Conservation (phyloP, 805 yeast species). For the Ogataea methanolica region DNA sequence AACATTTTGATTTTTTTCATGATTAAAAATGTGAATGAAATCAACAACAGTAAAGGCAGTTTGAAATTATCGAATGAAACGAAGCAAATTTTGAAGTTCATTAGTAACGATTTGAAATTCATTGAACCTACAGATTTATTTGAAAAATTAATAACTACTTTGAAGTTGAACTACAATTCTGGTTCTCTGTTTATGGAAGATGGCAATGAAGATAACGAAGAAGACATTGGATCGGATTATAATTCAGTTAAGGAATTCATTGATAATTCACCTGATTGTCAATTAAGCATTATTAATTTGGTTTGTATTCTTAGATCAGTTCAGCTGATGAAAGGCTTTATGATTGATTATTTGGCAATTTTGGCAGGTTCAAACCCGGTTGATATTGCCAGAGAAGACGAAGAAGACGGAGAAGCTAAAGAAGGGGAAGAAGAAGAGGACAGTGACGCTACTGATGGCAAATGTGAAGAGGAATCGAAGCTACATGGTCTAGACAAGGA, state of each 20-base stretch:
- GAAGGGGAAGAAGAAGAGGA: constrained; percentile 5
- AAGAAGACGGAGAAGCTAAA: constrained; percentile 3
- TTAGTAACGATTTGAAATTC: constrained; percentile 19
- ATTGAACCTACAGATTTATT: constrained; percentile 18
- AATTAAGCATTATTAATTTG: constrained; percentile 23
- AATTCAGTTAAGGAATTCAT: constrained; percentile 23
- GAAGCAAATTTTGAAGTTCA: constrained; percentile 12
- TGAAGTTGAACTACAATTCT: constrained; percentile 7
- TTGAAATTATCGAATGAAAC: constrained; percentile 11
- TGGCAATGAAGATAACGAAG: not conserved
- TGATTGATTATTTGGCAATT: constrained; percentile 18
- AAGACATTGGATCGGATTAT: constrained; percentile 10
- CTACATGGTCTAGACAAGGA: constrained; percentile 3
- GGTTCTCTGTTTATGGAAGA: not conserved
- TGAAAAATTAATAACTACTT: constrained; percentile 19
- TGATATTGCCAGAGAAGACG: constrained; percentile 2
- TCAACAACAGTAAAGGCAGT: constrained; percentile 8
- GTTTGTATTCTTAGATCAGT: constrained; percentile 18
- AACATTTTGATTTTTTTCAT: constrained; percentile 15
- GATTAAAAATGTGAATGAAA: constrained; percentile 13
- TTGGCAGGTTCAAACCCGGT: constrained; percentile 5
- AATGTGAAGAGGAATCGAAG: not conserved
- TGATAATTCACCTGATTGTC: constrained; percentile 17
- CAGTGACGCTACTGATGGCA: constrained; percentile 1
- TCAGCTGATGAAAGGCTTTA: constrained; percentile 14